Evolutionary conservation across 768 basidiomycete species (phyloP).

Genomic region (Fibroporia radiculosa): DNA sequence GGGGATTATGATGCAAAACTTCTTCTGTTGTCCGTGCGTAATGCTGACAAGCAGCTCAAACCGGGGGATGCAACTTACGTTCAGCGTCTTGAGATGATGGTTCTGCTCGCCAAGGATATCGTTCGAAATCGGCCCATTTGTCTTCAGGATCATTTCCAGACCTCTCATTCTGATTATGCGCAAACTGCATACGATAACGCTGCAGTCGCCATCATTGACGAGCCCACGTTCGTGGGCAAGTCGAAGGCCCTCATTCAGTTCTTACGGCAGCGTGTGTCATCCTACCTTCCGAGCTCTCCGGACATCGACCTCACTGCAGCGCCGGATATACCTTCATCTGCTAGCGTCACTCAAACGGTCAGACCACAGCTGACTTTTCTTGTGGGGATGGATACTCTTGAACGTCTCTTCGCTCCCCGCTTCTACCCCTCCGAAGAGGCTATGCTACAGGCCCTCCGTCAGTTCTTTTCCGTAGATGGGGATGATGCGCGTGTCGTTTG

Average conservation of each 20-base stretch:
- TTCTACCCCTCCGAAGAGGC: slow-evolving; percentile 53
- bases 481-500: slow-evolving; percentile 61
- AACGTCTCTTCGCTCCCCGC: slow-evolving; percentile 64
- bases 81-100: slow-evolving; percentile 89
- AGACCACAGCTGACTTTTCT: slow-evolving; percentile 55
- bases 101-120: slow-evolving; percentile 49
- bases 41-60: slow-evolving; percentile 76
- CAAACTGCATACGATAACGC: slow-evolving; percentile 32
- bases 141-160: background rate
- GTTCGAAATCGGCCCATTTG: background rate
- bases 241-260: slow-evolving; percentile 48
- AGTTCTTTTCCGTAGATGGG: slow-evolving; percentile 49
- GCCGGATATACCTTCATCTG: background rate
- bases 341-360: slow-evolving; percentile 2
- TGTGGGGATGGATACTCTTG: slow-evolving; percentile 80
- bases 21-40: slow-evolving; percentile 75
- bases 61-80: slow-evolving; percentile 62
- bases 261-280: slow-evolving; percentile 31
- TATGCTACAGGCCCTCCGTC: slow-evolving; percentile 49
- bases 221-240: slow-evolving; percentile 87
- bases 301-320: background rate
- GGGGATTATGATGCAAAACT: slow-evolving; percentile 63
- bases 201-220: slow-evolving; percentile 77
- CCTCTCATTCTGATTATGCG: background rate
- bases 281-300: slow-evolving; percentile 1